Conservation (phyloP, 1,284 basidiomycete genomes). For the Sphaerobolus stellatus region DNA sequence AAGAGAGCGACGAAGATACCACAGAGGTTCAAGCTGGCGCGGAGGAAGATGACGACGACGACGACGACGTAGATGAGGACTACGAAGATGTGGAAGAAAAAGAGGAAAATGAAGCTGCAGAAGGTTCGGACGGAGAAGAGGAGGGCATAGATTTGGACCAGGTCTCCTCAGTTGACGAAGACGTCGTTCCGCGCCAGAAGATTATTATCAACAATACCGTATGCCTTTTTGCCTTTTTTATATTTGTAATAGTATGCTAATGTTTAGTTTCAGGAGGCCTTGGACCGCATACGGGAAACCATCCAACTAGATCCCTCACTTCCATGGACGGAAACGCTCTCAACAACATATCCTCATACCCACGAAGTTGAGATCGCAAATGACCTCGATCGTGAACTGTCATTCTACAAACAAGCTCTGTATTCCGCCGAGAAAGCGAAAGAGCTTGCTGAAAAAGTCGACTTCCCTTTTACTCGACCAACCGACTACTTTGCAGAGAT, state of each 20-base stretch:
- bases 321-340: constrained; percentile 85
- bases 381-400: constrained; percentile 91
- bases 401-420: constrained; percentile 94
- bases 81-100: constrained; percentile 32
- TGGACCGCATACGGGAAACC: constrained; percentile 76
- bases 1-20: not conserved
- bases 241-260: constrained; percentile 8
- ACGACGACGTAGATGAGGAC: constrained; percentile 24
- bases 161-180: constrained; percentile 71
- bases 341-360: constrained; percentile 69
- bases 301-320: constrained; percentile 76
- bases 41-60: constrained; percentile 35
- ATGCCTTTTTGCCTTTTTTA: constrained; percentile 22
- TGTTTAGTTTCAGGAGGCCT: constrained; percentile 58
- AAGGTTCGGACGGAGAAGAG: constrained; percentile 26
- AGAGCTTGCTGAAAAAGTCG: constrained; percentile 67
- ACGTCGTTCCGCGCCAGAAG: constrained; percentile 77
- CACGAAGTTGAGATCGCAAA: constrained; percentile 82
- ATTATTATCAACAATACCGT: constrained; percentile 82
- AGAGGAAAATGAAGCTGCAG: constrained; percentile 15
- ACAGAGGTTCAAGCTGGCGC: not conserved
- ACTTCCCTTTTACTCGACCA: constrained; percentile 89
- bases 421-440: constrained; percentile 78
- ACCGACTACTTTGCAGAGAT: constrained; percentile 98
- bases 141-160: constrained; percentile 68